Base-by-base conservation (phyloP, 2,329 filamentous ascomycete genomes). In the Cryoendolithus antarcticus region DNA sequence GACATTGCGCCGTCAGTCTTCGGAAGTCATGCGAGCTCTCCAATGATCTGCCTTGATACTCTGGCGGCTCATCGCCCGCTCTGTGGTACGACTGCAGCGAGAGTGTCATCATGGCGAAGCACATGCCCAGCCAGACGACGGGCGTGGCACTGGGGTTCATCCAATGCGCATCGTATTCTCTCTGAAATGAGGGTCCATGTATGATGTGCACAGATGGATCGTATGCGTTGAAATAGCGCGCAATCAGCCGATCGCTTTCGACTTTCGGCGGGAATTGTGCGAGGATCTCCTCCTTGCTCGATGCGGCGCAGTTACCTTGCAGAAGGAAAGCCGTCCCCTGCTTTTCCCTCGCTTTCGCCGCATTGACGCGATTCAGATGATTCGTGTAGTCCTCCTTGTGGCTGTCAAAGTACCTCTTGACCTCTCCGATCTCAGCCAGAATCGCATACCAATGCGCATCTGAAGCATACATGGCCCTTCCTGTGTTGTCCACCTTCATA, bases 371-470 rank as follows among this genome's bases (percentile, higher is more conserved):
- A 51, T 83, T 77, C 50, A 85, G 77, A 31, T 88, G 86, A 43
- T 78, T 79, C 56, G 93, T 85, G 43, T 89, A 71, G 48, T 95
- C 86, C 55, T 91, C 88, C 59, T 91, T 93, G 62, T 95, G 86
- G 29, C 72, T 76, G n/a, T 66, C 64, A 53, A 93, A 96, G 63
- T 91, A 95, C 50, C 81, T 88, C 57, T 89, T 93, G 21, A 98
- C 89, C 64, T 98, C 91, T 7, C 84, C 71, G 47, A 98, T 91
- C 72, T 81, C 67, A 37, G 65, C 64, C 21, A 71, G 46, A 34
- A 71, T 70, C 4, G 67, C 65, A 46, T 67, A 69, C 67, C 67
- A 71, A 52, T 71, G 67, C 38, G 66, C 65, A 43, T 70, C 67
- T 0, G 67, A 69, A 8, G 65, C 66, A 44, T 67, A 71, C 3